A percentile compares a stretch with the other conserved stretches of the same genome.
Conservation (phyloP, 1,284 basidiomycete genomes). For the Apiotrichum veenhuisii region DNA sequence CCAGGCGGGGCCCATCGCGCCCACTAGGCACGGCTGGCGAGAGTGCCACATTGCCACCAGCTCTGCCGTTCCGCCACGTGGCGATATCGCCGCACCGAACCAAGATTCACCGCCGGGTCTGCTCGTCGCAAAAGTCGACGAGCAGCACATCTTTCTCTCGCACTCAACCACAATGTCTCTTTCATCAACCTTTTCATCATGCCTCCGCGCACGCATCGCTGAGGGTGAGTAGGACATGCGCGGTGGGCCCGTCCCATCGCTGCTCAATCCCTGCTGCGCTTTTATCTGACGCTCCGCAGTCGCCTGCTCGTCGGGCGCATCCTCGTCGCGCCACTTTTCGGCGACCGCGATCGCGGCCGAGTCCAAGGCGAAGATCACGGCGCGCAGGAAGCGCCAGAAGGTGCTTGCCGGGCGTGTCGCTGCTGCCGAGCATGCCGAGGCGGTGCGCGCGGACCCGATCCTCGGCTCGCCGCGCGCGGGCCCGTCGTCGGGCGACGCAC, state of each 20-base stretch:
- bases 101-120: no score
- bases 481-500: conserved; percentile 9
- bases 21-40: background rate
- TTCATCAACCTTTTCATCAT: background rate
- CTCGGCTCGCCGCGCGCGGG: conserved; percentile 18
- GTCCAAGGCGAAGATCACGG: conserved; percentile 12
- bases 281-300: background rate
- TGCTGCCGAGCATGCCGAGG: background rate
- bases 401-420: conserved; percentile 7
- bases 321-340: conserved; percentile 3
- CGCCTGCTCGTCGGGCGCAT: background rate
- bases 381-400: conserved; percentile 18
- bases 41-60: background rate
- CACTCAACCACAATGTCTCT: conserved; percentile 4
- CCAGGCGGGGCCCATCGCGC: no score
- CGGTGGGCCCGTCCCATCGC: background rate
- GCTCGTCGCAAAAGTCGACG: conserved; percentile 5
- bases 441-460: conserved; percentile 12
- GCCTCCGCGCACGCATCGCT: conserved; percentile 3
- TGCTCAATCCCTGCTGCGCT: background rate
- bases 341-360: conserved; percentile 4
- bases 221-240: background rate
- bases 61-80: background rate
- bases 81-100: conserved; percentile 1
- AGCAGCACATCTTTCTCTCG: background rate